Evolutionary conservation across 768 basidiomycete genomes (phyloP).

Genomic region (Postia placenta): DNA sequence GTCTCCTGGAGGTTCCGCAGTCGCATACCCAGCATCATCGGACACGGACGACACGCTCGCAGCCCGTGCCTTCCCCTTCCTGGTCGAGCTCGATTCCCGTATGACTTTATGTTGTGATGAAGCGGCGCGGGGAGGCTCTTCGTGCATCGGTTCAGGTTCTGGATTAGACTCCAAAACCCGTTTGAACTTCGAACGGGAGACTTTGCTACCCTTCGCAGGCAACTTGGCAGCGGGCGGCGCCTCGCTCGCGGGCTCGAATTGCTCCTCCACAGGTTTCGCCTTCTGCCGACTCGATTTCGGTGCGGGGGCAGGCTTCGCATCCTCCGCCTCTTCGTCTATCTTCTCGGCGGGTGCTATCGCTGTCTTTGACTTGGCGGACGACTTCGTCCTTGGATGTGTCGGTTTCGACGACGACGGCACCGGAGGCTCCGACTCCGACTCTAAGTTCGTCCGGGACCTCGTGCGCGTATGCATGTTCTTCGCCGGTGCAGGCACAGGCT

Average conservation of each 20-base stretch:
- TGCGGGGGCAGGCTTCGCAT: too few relatives aligned
- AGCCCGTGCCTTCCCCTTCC: too few relatives aligned
- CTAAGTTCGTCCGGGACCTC: constrained; percentile 13
- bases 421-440: constrained; percentile 16
- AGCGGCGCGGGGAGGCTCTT: constrained; percentile 6
- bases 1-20: too few relatives aligned
- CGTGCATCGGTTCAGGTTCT: constrained; percentile 12
- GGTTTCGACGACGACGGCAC: constrained; percentile 6
- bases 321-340: neutral
- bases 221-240: constrained; percentile 4
- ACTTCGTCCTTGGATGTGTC: constrained; percentile 12
- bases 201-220: constrained; percentile 7
- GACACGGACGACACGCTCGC: too few relatives aligned
- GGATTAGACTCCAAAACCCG: constrained; percentile 4
- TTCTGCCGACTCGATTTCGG: constrained; percentile 10
- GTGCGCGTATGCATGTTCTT: constrained; percentile 13
- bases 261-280: constrained; percentile 16
- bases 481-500: constrained; percentile 8
- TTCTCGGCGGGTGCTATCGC: neutral
- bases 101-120: too few relatives aligned
- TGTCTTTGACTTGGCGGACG: constrained; percentile 6
- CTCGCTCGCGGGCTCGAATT: constrained; percentile 9
- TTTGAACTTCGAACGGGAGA: constrained; percentile 14
- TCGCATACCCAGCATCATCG: too few relatives aligned
- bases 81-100: too few relatives aligned